These are phyloP conservation scores for Exophiala aquamarina DNA, from an alignment of 2,329 filamentous ascomycete genomes.

Conservation along the genomic window DNA sequence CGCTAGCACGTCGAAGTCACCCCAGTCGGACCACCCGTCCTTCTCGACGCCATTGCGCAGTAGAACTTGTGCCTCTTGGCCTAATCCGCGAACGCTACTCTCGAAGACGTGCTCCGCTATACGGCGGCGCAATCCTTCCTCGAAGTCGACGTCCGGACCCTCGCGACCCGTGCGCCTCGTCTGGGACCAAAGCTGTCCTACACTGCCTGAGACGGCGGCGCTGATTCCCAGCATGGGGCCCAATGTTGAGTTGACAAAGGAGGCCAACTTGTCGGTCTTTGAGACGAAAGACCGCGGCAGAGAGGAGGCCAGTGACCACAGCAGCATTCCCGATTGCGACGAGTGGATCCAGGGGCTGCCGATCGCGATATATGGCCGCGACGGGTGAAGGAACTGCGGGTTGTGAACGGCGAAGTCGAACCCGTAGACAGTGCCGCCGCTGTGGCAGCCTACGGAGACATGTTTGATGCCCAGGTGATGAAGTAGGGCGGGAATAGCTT, in stretches of 20 bases:
- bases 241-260: slow-evolving; percentile 4
- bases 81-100: slow-evolving; percentile 1
- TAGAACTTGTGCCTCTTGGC: slow-evolving; percentile 3
- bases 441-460: slow-evolving; percentile 6
- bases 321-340: background rate
- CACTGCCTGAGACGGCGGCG: slow-evolving; percentile 4
- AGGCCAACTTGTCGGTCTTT: slow-evolving; percentile 2
- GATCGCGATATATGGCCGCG: slow-evolving; percentile 6
- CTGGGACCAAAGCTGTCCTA: slow-evolving; percentile 1
- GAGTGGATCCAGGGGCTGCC: slow-evolving; percentile 4
- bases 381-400: slow-evolving; percentile 3
- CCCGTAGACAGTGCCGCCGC: slow-evolving; percentile 10
- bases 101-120: slow-evolving; percentile 2
- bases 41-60: background rate
- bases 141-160: background rate
- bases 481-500: slow-evolving; percentile 5
- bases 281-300: slow-evolving; percentile 6
- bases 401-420: slow-evolving; percentile 5
- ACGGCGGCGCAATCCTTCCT: background rate
- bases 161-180: slow-evolving; percentile 2
- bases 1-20: slow-evolving; percentile 6
- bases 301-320: background rate
- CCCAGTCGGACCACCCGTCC: slow-evolving; percentile 5
- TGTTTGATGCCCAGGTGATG: slow-evolving; percentile 8
- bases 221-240: slow-evolving; percentile 1